Percentiles rank a stretch among this genome's conserved stretches.
These are phyloP conservation scores for Ogataea thermomethanolica DNA, from an alignment of 805 yeast genomes.

Conservation along the genomic window DNA sequence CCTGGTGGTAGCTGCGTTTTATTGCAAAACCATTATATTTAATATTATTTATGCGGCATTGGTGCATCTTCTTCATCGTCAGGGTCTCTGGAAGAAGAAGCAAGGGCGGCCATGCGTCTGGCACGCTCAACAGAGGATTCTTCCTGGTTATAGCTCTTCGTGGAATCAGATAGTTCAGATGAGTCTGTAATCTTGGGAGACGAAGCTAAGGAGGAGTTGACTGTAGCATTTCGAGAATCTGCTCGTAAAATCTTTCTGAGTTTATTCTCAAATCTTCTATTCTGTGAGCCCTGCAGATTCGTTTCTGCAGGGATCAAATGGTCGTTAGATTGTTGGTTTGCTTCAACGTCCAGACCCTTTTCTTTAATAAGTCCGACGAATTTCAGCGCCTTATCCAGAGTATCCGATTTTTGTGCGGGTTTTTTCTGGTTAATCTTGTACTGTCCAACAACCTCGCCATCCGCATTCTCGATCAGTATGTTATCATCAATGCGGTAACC, in stretches of 20 bases:
- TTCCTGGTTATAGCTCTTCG: conserved; percentile 3
- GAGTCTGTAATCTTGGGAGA: not conserved
- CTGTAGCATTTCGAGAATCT: conserved; percentile 21
- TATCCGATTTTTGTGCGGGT: conserved; percentile 12
- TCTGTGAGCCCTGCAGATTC: not conserved
- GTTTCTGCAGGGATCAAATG: conserved; percentile 21
- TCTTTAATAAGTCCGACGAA: conserved; percentile 27
- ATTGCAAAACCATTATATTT: not conserved
- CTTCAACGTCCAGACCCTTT: conserved; percentile 21
- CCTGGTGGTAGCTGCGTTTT: conserved; percentile 7
- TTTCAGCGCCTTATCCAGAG: conserved; percentile 22
- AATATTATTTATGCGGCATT: conserved; percentile 4
- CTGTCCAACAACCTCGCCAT: conserved; percentile 86
- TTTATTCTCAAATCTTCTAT: conserved; percentile 25
- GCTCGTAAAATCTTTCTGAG: conserved; percentile 25
- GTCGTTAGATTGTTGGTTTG: conserved; percentile 17
- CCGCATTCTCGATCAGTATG: conserved; percentile 81
- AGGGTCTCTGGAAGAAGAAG: conserved; percentile 29
- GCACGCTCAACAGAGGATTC: conserved; percentile 28
- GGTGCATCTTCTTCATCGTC: conserved; percentile 36
- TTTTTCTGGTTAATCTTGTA: conserved; percentile 60
- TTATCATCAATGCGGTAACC: conserved; percentile 81
- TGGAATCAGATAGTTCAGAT: not conserved
- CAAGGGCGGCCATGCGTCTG: conserved; percentile 31
- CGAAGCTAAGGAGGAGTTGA: conserved; percentile 15